These are phyloP conservation scores for Tulasnella sp. DNA, from an alignment of 768 basidiomycete species.

Conservation along the genomic window DNA sequence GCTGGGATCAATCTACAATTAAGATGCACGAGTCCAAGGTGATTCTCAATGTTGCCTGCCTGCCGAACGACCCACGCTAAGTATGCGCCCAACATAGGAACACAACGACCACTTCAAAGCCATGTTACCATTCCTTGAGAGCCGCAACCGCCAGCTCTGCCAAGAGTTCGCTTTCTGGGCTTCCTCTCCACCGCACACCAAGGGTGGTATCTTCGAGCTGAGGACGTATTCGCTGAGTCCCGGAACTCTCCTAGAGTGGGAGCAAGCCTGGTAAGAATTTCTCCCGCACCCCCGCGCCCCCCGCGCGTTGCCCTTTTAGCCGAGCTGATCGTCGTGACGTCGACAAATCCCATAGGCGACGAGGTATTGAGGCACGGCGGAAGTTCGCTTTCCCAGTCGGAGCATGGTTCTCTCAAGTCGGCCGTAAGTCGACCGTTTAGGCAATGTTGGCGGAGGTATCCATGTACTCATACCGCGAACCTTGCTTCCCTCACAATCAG, in stretches of 20 bases:
- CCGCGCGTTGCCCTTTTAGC: neutral
- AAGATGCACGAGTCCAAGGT: constrained; percentile 59
- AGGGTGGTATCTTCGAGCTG: constrained; percentile 91
- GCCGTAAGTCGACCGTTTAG: constrained; percentile 28
- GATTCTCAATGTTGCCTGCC: constrained; percentile 7
- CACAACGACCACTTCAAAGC: constrained; percentile 56
- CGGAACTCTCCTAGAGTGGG: constrained; percentile 91
- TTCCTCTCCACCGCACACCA: constrained; percentile 70
- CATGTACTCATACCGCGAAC: constrained; percentile 26
- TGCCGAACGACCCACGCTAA: neutral
- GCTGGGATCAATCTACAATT: constrained; percentile 65
- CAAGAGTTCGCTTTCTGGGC: constrained; percentile 97
- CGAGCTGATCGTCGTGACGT: neutral
- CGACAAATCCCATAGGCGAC: constrained; percentile 46
- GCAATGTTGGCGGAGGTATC: constrained; percentile 12
- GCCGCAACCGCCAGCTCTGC: constrained; percentile 64
- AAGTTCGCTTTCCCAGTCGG: constrained; percentile 78
- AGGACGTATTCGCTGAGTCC: constrained; percentile 74
- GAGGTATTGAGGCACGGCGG: constrained; percentile 86
- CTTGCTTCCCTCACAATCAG: constrained; percentile 25
- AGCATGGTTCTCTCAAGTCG: constrained; percentile 87
- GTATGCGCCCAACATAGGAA: constrained; percentile 27
- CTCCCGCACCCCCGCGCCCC: neutral
- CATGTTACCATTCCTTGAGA: constrained; percentile 65
- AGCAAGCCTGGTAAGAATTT: constrained; percentile 60